Percentiles rank a stretch among this genome's conserved stretches.
phyloP scores from a whole-genome alignment of 129 eudicot species.

The Ambrosia artemisiifolia region DNA sequence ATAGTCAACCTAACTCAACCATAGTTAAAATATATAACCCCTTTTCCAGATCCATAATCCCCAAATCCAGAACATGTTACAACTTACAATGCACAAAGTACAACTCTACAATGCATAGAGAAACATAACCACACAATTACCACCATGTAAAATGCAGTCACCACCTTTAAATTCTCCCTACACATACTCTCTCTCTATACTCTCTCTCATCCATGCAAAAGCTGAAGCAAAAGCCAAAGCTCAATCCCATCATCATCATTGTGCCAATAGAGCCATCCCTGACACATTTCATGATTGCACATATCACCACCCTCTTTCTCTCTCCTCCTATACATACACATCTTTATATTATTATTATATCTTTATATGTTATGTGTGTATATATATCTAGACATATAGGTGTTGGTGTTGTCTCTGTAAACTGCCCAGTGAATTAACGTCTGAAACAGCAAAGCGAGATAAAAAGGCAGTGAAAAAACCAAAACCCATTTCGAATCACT shows the following conservation, averaged over 20 bases:
- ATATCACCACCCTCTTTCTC: constrained; percentile 37
- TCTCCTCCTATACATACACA: constrained; percentile 19
- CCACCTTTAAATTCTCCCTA: constrained; percentile 25
- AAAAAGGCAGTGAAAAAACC: constrained; percentile 38
- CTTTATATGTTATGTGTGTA: neutral
- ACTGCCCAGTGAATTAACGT: constrained; percentile 36
- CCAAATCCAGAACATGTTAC: neutral
- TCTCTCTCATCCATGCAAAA: constrained; percentile 45
- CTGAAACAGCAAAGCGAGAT: constrained; percentile 29
- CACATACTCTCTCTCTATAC: neutral
- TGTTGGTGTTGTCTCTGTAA: constrained; percentile 33
- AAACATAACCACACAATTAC: neutral
- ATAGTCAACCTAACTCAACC: constrained; percentile 37
- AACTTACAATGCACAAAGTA: neutral
- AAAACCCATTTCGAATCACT: constrained; percentile 31
- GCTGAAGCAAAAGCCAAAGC: constrained; percentile 45
- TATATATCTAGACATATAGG: constrained; percentile 31
- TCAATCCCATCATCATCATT: constrained; percentile 71
- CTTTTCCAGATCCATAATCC: neutral
- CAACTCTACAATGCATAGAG: neutral
- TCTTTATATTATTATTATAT: neutral
- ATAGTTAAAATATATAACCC: neutral
- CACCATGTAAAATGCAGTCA: constrained; percentile 1
- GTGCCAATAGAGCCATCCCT: constrained; percentile 61
- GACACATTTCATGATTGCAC: constrained; percentile 73